A percentile compares a stretch with the other conserved stretches of the same genome.
phyloP scores from a whole-genome alignment of 1,284 basidiomycete species.

The Ganoderma lingzhi region DNA sequence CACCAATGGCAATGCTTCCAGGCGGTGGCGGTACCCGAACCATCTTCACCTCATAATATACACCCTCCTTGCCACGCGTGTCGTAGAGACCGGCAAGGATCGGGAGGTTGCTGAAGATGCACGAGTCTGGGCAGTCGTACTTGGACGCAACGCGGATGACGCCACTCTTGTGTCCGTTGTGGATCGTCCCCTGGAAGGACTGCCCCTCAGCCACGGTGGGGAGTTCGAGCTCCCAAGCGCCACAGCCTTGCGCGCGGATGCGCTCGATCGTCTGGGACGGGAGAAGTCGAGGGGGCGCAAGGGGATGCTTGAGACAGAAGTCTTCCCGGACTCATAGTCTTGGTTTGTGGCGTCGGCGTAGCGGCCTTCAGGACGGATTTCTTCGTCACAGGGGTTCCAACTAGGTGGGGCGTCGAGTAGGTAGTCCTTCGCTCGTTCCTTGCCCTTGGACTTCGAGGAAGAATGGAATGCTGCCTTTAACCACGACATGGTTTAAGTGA shows the following conservation, averaged over 20 bases:
- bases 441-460: conserved; percentile 20
- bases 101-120: conserved; percentile 68
- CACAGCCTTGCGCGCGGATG: conserved; percentile 53
- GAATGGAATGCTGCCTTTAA: conserved; percentile 12
- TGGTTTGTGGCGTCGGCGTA: conserved; percentile 60
- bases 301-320: conserved; percentile 55
- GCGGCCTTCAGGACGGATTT: conserved; percentile 54
- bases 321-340: conserved; percentile 58
- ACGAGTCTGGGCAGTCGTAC: conserved; percentile 55
- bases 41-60: conserved; percentile 70
- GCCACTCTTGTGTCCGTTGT: conserved; percentile 45
- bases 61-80: conserved; percentile 57
- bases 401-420: conserved; percentile 47
- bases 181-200: conserved; percentile 51
- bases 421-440: conserved; percentile 19
- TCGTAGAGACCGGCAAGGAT: conserved; percentile 68
- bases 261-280: conserved; percentile 57
- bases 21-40: conserved; percentile 49
- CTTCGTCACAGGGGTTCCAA: conserved; percentile 60
- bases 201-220: conserved; percentile 38
- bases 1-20: conserved; percentile 69
- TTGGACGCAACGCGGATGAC: conserved; percentile 52
- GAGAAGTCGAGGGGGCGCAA: conserved; percentile 52
- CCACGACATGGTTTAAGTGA: conserved; percentile 22
- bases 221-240: conserved; percentile 59